Evolutionary conservation across 495 filamentous ascomycete genomes (phyloP).

Genomic region (Letharia lupina): DNA sequence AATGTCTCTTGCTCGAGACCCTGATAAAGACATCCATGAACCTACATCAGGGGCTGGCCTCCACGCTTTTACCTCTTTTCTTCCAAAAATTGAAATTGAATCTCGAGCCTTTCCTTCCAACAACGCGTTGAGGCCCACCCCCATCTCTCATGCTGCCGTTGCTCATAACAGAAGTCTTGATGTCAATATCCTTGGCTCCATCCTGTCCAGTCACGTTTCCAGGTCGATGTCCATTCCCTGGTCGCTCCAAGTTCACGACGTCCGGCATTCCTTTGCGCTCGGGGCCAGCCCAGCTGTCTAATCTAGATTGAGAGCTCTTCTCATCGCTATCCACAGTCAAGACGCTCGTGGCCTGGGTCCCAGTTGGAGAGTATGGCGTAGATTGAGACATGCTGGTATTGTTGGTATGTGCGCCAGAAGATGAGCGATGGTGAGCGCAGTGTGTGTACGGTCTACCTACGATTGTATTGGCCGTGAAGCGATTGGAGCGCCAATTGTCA

Average conservation of each 20-base stretch:
- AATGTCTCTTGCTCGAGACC: not conserved
- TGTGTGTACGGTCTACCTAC: conserved; percentile 16
- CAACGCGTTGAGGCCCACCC: conserved; percentile 11
- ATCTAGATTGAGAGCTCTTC: conserved; percentile 26
- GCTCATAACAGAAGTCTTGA: conserved; percentile 20
- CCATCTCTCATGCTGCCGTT: conserved; percentile 11
- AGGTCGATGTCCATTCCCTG: conserved; percentile 19
- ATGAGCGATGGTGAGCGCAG: conserved; percentile 22
- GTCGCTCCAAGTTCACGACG: conserved; percentile 22
- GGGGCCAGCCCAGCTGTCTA: conserved; percentile 24
- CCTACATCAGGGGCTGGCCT: conserved; percentile 9
- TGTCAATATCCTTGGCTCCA: conserved; percentile 16
- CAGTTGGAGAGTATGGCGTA: conserved; percentile 34
- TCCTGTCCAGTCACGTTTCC: conserved; percentile 5
- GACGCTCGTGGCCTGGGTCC: conserved; percentile 46
- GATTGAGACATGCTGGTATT: conserved; percentile 34
- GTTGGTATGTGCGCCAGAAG: conserved; percentile 28
- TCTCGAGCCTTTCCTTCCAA: conserved; percentile 22
- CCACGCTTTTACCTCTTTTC: conserved; percentile 12
- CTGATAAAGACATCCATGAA: not conserved
- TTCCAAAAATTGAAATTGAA: conserved; percentile 27
- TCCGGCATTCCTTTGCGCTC: conserved; percentile 20
- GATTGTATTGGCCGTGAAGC: conserved; percentile 9
- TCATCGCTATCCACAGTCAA: conserved; percentile 43
- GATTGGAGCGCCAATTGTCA: conserved; percentile 14